These are phyloP conservation scores for Rhizoctonia solani DNA, from an alignment of 1,284 basidiomycete genomes.

Conservation along the genomic window DNA sequence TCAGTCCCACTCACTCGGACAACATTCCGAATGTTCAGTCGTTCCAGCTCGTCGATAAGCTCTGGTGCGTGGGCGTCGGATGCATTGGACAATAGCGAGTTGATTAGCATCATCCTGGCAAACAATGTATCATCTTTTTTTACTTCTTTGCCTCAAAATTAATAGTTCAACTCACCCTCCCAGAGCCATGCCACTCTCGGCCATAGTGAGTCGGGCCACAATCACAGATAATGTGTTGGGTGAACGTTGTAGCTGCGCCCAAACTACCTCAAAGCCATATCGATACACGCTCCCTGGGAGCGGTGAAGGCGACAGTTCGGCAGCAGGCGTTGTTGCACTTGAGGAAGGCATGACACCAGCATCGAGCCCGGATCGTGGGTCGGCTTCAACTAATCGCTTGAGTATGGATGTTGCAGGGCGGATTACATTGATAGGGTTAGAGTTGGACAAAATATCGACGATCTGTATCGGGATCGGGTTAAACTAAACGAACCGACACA, in stretches of 20 bases:
- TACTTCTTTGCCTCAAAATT: constrained; percentile 11
- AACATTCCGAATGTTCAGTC: constrained; percentile 78
- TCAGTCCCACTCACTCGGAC: constrained; percentile 66
- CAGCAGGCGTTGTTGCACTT: constrained; percentile 56
- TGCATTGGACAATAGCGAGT: constrained; percentile 79
- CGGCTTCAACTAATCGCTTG: constrained; percentile 83
- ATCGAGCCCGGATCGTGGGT: constrained; percentile 66
- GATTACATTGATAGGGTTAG: constrained; percentile 88
- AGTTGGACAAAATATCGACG: constrained; percentile 78
- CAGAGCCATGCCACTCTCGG: constrained; percentile 82
- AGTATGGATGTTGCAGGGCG: constrained; percentile 95
- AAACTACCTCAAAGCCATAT: constrained; percentile 84
- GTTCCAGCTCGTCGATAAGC: constrained; percentile 77
- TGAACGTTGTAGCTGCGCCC: constrained; percentile 66
- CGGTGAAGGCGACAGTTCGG: constrained; percentile 45
- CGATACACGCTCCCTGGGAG: constrained; percentile 66
- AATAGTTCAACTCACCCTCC: constrained; percentile 63
- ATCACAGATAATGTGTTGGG: constrained; percentile 67
- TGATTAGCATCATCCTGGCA: constrained; percentile 83
- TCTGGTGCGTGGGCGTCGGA: constrained; percentile 77
- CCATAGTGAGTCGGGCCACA: constrained; percentile 75
- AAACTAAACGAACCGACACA: background rate
- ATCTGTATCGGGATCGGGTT: constrained; percentile 48
- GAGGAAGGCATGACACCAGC: constrained; percentile 51
- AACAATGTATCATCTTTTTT: constrained; percentile 35